Conservation (phyloP, 352 stramenopile genomes). For the Phytophthora pinifolia region DNA sequence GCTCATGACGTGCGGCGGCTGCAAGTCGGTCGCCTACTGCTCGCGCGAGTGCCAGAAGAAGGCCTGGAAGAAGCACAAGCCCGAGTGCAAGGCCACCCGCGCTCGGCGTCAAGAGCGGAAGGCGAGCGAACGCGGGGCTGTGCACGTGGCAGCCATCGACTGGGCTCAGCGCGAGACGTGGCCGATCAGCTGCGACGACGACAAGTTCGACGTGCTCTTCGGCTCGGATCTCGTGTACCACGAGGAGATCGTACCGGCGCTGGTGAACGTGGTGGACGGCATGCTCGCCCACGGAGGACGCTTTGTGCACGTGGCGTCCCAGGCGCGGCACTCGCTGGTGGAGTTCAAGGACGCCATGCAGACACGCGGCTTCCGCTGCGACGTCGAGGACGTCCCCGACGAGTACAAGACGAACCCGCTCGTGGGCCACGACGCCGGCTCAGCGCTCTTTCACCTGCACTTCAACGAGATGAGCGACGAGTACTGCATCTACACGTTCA, state of each 20-base stretch:
- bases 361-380: conserved; percentile 59
- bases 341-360: conserved; percentile 86
- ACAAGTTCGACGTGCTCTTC: conserved; percentile 72
- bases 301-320: conserved; percentile 82
- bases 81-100: conserved; percentile 73
- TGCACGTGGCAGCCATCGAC: conserved; percentile 78
- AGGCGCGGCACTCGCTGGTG: conserved; percentile 75
- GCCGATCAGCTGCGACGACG: conserved; percentile 37
- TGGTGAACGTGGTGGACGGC: conserved; percentile 78
- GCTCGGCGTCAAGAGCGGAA: conserved; percentile 36
- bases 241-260: conserved; percentile 75
- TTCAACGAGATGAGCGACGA: conserved; percentile 91
- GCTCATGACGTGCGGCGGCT: conserved; percentile 83
- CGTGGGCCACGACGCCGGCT: conserved; percentile 56
- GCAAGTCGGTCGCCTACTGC: conserved; percentile 78
- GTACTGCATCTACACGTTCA: conserved; percentile 89
- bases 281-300: conserved; percentile 51
- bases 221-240: conserved; percentile 89
- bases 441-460: conserved; percentile 82
- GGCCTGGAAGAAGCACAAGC: conserved; percentile 87
- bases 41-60: conserved; percentile 86
- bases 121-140: conserved; percentile 19
- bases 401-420: conserved; percentile 86
- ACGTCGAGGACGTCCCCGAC: conserved; percentile 70
- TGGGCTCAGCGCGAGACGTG: conserved; percentile 80